A percentile compares a stretch with the other conserved stretches of the same genome.
phyloP scores from a whole-genome alignment of 2,329 filamentous ascomycete species.

The Beauveria pseudobassiana region DNA sequence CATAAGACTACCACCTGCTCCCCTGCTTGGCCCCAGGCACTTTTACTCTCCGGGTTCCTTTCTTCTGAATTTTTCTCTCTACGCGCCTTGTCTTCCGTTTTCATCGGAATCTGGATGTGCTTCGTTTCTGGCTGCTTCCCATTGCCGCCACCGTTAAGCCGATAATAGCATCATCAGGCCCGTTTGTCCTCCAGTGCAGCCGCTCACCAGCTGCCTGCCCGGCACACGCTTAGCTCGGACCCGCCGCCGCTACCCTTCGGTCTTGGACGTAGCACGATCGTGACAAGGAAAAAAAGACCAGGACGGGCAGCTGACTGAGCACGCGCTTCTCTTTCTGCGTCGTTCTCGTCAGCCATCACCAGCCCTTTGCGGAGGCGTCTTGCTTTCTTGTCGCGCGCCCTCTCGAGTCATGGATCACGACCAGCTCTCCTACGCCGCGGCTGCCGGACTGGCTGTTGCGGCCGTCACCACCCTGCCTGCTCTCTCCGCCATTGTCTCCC shows the following conservation, averaged over 20 bases:
- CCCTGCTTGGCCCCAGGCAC: background rate
- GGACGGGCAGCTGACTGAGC: background rate
- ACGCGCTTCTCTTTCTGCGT: background rate
- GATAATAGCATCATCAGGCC: background rate
- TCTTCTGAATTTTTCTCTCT: background rate
- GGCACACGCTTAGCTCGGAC: background rate
- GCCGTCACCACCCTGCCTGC: slow-evolving; percentile 31
- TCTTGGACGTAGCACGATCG: background rate
- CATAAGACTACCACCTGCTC: slow-evolving; percentile 3
- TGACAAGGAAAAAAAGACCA: background rate
- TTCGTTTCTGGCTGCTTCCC: background rate
- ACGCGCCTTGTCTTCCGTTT: background rate
- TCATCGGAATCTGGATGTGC: background rate
- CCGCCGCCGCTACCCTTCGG: background rate
- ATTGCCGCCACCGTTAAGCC: background rate
- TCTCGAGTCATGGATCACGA: slow-evolving; percentile 7
- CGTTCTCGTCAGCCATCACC: background rate
- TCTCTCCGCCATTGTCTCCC: slow-evolving; percentile 25
- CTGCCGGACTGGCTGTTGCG: slow-evolving; percentile 27
- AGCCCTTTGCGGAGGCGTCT: background rate
- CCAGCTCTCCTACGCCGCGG: slow-evolving; percentile 18
- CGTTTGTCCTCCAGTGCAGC: background rate
- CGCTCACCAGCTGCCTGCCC: background rate
- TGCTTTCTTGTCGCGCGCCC: background rate
- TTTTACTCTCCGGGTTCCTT: background rate